Conservation (phyloP, 495 filamentous ascomycete species). For the Xylaria bambusicola region DNA sequence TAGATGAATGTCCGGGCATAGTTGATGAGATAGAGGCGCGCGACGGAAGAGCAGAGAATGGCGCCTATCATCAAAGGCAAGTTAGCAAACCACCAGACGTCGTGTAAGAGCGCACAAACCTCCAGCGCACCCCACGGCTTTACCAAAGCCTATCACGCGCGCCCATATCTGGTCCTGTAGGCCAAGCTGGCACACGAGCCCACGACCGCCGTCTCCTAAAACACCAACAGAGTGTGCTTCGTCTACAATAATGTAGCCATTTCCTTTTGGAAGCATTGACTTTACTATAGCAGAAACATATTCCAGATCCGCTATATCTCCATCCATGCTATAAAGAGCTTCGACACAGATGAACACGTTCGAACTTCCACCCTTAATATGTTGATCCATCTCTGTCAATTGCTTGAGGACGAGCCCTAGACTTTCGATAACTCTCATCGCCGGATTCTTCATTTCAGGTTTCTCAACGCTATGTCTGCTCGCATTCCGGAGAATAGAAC, state of each 20-base stretch:
- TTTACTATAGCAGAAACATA: conserved; percentile 61
- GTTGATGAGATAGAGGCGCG: conserved; percentile 62
- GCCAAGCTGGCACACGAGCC: conserved; percentile 66
- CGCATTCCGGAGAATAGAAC: conserved; percentile 41
- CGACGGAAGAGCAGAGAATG: conserved; percentile 48
- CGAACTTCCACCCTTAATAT: conserved; percentile 35
- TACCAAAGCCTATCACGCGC: conserved; percentile 75
- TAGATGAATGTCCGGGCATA: conserved; percentile 64
- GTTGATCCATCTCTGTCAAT: conserved; percentile 15
- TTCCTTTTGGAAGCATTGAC: conserved; percentile 53
- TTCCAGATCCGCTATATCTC: conserved; percentile 66
- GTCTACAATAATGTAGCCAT: conserved; percentile 73
- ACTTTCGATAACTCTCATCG: conserved; percentile 15
- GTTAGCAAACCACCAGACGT: neutral
- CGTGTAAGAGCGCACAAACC: conserved; percentile 49
- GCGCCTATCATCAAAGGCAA: conserved; percentile 35
- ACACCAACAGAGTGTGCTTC: conserved; percentile 78
- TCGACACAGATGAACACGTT: conserved; percentile 72
- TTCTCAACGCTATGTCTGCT: neutral
- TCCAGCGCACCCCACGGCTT: conserved; percentile 71
- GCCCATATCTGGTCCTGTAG: conserved; percentile 69
- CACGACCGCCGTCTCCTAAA: conserved; percentile 67
- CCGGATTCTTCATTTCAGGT: neutral
- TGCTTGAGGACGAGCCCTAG: conserved; percentile 25
- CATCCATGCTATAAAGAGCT: conserved; percentile 84